phyloP scores from a whole-genome alignment of 441 rosid genomes.

The Pelargonium exstipulatum region DNA sequence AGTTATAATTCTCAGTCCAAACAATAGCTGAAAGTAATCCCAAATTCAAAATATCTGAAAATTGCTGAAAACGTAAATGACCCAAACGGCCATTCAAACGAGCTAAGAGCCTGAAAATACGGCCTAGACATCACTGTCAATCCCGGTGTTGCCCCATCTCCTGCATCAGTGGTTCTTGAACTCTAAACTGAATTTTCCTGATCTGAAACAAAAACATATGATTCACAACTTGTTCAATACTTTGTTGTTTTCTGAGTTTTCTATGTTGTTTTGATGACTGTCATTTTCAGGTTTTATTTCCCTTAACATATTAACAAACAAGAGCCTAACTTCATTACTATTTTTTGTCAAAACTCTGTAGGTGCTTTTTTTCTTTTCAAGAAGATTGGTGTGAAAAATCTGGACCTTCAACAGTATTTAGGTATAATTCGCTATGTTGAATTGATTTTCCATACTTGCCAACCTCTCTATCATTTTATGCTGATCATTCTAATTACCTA shows the following conservation, averaged over 20 bases:
- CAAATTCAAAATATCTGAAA: too few relatives aligned
- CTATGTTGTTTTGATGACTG: too few relatives aligned
- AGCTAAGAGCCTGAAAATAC: too few relatives aligned
- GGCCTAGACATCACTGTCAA: too few relatives aligned
- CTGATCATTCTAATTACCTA: constrained; percentile 16
- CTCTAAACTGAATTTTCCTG: not conserved
- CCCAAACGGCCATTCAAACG: too few relatives aligned
- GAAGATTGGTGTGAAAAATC: constrained; percentile 36
- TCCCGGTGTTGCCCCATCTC: too few relatives aligned
- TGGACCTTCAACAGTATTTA: constrained; percentile 40
- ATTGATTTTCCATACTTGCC: not conserved
- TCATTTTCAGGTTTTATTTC: not conserved
- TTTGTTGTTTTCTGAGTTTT: too few relatives aligned
- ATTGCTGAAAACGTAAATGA: too few relatives aligned
- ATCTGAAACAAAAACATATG: not conserved
- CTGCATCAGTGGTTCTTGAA: too few relatives aligned
- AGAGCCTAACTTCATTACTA: constrained; percentile 14
- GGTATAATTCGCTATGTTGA: constrained; percentile 23
- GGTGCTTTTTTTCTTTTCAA: constrained; percentile 40
- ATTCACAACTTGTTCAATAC: not conserved
- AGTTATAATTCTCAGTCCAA: too few relatives aligned
- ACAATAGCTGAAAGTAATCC: too few relatives aligned
- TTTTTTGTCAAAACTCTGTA: constrained; percentile 18
- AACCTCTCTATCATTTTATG: not conserved
- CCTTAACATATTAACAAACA: not conserved